A percentile compares a stretch with the other conserved stretches of the same genome.
These are phyloP conservation scores for Catenaria anguillulae DNA, from an alignment of 371 early-diverging fungal species.

Conservation along the genomic window DNA sequence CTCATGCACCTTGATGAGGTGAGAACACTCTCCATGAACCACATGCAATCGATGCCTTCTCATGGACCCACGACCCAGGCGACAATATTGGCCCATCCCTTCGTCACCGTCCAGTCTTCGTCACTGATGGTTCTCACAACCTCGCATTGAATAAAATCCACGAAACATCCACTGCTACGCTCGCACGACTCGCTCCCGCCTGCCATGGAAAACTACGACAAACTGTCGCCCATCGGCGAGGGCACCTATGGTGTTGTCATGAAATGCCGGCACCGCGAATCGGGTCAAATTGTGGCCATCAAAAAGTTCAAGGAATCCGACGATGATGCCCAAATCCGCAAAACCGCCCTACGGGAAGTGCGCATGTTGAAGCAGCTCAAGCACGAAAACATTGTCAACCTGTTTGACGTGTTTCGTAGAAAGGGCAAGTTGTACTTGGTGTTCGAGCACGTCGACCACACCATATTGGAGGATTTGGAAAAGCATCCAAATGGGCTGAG, in stretches of 20 bases:
- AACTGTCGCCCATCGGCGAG: constrained; percentile 54
- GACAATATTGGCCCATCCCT: too few species aligned
- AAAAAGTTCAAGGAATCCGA: constrained; percentile 38
- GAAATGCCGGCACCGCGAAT: constrained; percentile 37
- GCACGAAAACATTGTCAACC: constrained; percentile 78
- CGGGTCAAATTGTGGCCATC: constrained; percentile 33
- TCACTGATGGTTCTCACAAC: too few species aligned
- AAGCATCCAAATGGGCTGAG: constrained; percentile 30
- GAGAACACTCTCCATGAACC: too few species aligned
- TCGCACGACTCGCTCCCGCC: too few species aligned
- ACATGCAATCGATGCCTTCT: too few species aligned
- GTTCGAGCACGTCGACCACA: constrained; percentile 42
- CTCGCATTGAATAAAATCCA: too few species aligned
- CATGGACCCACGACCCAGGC: too few species aligned
- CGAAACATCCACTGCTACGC: too few species aligned
- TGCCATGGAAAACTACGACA: constrained; percentile 46
- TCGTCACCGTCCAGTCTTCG: too few species aligned
- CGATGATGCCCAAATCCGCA: constrained; percentile 40
- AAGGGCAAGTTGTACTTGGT: constrained; percentile 41
- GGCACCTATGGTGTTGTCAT: constrained; percentile 83
- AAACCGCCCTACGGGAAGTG: constrained; percentile 52
- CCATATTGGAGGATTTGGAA: constrained; percentile 38
- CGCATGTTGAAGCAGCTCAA: constrained; percentile 46
- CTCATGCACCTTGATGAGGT: too few species aligned
- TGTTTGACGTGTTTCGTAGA: constrained; percentile 54